Evolutionary conservation across 106 monocot genomes (phyloP).

Genomic region (Hemerocallis citrina): DNA sequence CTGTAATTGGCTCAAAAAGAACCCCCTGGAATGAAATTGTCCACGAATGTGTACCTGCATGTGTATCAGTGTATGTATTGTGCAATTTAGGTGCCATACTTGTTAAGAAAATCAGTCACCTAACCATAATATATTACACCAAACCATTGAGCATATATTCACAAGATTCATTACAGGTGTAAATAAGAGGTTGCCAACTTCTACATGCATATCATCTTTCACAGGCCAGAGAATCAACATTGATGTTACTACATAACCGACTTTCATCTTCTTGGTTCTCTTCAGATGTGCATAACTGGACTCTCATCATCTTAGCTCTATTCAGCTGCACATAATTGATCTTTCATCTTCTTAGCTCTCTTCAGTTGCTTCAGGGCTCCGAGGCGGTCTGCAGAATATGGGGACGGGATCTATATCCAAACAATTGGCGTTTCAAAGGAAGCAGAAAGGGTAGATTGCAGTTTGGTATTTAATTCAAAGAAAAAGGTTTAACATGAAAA

Average conservation of each 20-base stretch:
- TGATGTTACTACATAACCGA: not conserved
- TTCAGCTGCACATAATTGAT: not conserved
- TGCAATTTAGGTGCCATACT: too few species aligned
- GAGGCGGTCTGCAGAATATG: constrained; percentile 10
- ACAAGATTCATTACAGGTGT: not conserved
- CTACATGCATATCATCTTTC: not conserved
- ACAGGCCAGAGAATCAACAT: not conserved
- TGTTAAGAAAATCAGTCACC: too few species aligned
- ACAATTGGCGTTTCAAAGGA: not conserved
- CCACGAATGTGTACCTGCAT: too few species aligned
- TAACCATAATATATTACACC: too few species aligned
- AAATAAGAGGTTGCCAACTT: not conserved
- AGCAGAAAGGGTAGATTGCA: not conserved
- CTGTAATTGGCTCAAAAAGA: too few species aligned
- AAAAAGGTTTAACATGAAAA: not conserved
- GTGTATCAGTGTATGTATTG: too few species aligned
- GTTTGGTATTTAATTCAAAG: not conserved
- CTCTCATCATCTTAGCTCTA: too few species aligned
- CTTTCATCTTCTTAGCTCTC: constrained; percentile 15
- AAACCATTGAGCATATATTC: too few species aligned
- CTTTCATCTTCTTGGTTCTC: constrained; percentile 23
- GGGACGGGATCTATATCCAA: constrained; percentile 15
- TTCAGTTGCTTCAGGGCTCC: constrained; percentile 17
- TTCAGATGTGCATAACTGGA: too few species aligned
- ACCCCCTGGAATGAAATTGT: too few species aligned